Percentiles rank a stretch among this genome's conserved stretches.
Evolutionary conservation across 2,329 filamentous ascomycete genomes (phyloP).

Genomic region (Arthrobotrys sphaeroides): DNA sequence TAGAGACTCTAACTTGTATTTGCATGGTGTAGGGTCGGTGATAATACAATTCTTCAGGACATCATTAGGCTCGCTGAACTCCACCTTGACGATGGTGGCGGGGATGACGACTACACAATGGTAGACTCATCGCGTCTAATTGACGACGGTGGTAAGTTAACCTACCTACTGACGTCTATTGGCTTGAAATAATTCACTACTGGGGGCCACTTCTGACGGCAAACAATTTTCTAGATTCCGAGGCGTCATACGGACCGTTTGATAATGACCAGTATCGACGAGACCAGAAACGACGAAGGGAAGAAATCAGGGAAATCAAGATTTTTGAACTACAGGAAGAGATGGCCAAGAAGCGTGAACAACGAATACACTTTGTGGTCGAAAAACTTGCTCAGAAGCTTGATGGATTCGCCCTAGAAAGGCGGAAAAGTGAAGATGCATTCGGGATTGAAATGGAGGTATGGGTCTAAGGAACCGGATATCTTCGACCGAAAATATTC

Average conservation of each 20-base stretch:
- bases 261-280: conserved; percentile 12
- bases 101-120: neutral
- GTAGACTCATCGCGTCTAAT: conserved; percentile 18
- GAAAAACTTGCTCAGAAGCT: conserved; percentile 14
- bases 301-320: neutral
- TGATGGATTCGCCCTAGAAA: neutral
- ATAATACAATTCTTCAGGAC: conserved; percentile 42
- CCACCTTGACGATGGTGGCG: neutral
- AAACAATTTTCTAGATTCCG: neutral
- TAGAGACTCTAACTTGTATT: neutral
- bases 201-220: neutral
- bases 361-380: conserved; percentile 13
- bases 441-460: conserved; percentile 21
- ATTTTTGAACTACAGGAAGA: conserved; percentile 26
- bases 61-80: conserved; percentile 27
- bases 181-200: neutral
- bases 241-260: neutral
- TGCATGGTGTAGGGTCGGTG: conserved; percentile 27
- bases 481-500: too few species aligned
- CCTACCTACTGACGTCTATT: too few species aligned
- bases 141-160: conserved; percentile 17
- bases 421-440: neutral
- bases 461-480: neutral
- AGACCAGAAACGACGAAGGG: neutral
- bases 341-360: conserved; percentile 11